Evolutionary conservation across 768 basidiomycete species (phyloP).

Genomic region (Vararia minispora): DNA sequence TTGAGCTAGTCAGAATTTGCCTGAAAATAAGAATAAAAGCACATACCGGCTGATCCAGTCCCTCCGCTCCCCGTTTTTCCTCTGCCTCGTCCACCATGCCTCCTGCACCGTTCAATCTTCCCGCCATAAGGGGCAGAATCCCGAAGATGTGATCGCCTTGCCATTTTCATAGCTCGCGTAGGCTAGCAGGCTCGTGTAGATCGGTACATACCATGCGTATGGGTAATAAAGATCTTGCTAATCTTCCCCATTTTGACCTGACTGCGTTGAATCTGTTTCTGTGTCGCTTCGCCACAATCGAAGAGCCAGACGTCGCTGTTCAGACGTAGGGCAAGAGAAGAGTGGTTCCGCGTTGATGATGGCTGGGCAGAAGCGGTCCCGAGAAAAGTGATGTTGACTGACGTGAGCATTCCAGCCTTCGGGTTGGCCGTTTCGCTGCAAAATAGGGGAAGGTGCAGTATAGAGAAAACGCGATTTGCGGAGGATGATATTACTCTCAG

Average conservation of each 20-base stretch:
- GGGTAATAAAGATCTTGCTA: constrained; percentile 78
- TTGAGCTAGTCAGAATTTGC: constrained; percentile 3
- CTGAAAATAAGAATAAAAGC: not conserved
- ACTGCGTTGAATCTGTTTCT: constrained; percentile 66
- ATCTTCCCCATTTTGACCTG: constrained; percentile 69
- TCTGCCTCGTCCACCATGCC: constrained; percentile 45
- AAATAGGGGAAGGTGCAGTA: not conserved
- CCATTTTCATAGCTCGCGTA: constrained; percentile 1
- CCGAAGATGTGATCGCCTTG: constrained; percentile 80
- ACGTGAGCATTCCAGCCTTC: constrained; percentile 1
- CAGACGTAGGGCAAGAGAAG: constrained; percentile 56
- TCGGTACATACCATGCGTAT: constrained; percentile 60
- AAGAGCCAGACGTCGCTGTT: constrained; percentile 72
- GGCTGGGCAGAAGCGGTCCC: constrained; percentile 79
- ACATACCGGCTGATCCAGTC: constrained; percentile 7
- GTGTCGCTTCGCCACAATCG: constrained; percentile 80
- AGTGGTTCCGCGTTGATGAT: constrained; percentile 70
- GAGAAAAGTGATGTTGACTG: constrained; percentile 51
- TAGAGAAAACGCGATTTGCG: too few species aligned
- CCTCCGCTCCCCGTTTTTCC: constrained; percentile 39
- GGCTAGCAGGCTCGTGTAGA: not conserved
- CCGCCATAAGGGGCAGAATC: constrained; percentile 54
- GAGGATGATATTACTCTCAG: constrained; percentile 9
- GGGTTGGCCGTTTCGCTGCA: not conserved
- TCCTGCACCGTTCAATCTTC: constrained; percentile 64